Percentiles rank a stretch among this genome's conserved stretches.
phyloP scores from a whole-genome alignment of 139 green algal species.

The Volvox reticuliferus region DNA sequence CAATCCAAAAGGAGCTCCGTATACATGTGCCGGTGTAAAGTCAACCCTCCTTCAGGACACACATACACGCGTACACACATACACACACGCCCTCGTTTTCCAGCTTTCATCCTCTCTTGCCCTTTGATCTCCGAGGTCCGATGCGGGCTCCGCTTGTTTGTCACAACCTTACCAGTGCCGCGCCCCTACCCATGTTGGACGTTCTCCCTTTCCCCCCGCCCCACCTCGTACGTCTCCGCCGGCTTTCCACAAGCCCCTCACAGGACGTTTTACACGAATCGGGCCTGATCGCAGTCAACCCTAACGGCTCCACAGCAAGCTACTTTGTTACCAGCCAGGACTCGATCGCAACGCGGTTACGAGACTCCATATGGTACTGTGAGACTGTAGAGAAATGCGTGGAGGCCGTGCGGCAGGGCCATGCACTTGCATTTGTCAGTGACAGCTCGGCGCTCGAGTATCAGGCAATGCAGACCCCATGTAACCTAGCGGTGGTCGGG shows the following conservation, averaged over 20 bases:
- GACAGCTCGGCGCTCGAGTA: slow-evolving; percentile 21
- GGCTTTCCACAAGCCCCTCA: background rate
- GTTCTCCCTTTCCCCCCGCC: no score
- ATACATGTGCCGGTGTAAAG: no score
- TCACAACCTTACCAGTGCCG: no score
- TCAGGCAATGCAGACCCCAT: background rate
- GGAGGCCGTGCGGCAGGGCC: background rate
- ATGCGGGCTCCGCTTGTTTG: no score
- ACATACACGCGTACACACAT: background rate
- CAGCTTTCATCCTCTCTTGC: no score
- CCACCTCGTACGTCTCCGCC: no score
- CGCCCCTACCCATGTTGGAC: no score
- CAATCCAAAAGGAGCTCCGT: no score
- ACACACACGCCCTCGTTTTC: background rate
- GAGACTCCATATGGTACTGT: background rate
- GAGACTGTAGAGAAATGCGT: background rate
- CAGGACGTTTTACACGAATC: slow-evolving; percentile 6
- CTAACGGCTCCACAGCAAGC: slow-evolving; percentile 28
- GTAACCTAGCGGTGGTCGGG: slow-evolving; percentile 19
- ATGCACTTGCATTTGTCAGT: slow-evolving; percentile 16
- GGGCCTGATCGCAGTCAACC: slow-evolving; percentile 14
- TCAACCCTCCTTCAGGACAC: no score
- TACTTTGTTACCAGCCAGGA: slow-evolving; percentile 40
- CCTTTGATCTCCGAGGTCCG: no score
- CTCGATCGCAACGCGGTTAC: slow-evolving; percentile 10